Evolutionary conservation across 495 filamentous ascomycete species (phyloP), one percentile per base, ranked within the genome.

Genomic region (Hamigera avellanea): DNA sequence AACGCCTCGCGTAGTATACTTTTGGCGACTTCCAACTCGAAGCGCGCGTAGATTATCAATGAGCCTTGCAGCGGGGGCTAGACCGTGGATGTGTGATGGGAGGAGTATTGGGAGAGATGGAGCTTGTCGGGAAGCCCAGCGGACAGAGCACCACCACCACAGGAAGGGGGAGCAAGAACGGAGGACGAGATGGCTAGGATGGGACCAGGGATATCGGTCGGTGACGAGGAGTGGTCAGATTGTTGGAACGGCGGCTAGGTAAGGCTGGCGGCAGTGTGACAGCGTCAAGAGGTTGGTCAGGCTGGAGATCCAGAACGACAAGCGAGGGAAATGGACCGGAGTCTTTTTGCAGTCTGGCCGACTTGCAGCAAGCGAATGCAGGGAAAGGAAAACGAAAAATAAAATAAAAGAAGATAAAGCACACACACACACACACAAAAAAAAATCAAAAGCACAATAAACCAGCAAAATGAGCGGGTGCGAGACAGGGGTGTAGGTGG

Each of bases 181-280:
- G 26, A 14, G 14, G 17, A 19, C 25, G 32, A 36, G 16, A 26
- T 30, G 26, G 12, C 14, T 30, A 13, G 27, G n/a, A n/a, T 30
- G 6, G n/a, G 27, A 13, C 5, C 10, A n/a, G 27, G 14, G 12
- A 30, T n/a, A 5, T 30, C 12, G 27, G 27, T 4, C 14, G 5
- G 12, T n/a, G 27, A n/a, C 27, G n/a, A 30, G 27, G 21, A 23
- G 5, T 23, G 21, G 21, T 23, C 21, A 15, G 27, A 30, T 30
- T 6, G 21, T 5, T 23, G 21, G 21, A 23, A 29, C 35, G 46
- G 48, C 52, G 49, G 53, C 43, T 55, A 54, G 40, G 36, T 40
- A 25, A 37, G 37, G 39, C 27, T 49, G 46, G 50, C 57, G 50
- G 54, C 50, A 54, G 46, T 49, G 55, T 47, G 49, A 56, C 50